A percentile compares a stretch with the other conserved stretches of the same genome.
phyloP scores from a whole-genome alignment of 345 rosid genomes.

The Eucalyptus sp. region DNA sequence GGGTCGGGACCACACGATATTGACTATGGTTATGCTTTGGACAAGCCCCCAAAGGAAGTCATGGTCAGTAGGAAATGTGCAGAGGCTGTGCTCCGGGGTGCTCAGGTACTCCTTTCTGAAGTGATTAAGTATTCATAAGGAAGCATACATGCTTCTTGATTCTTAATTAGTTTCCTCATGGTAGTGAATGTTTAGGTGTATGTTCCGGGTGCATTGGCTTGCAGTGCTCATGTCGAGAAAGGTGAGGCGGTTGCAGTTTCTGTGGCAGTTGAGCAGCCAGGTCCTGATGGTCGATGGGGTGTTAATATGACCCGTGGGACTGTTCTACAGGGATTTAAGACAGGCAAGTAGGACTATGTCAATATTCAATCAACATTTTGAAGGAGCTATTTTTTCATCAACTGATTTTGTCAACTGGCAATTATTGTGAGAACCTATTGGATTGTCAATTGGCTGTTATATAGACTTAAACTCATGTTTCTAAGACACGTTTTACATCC shows the following conservation, averaged over 20 bases:
- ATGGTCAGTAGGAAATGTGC: constrained; percentile 97
- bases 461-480: neutral
- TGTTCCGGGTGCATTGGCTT: constrained; percentile 96
- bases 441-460: neutral
- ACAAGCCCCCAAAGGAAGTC: constrained; percentile 69
- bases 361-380: neutral
- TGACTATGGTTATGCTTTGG: constrained; percentile 41
- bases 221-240: constrained; percentile 94
- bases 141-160: neutral
- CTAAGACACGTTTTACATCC: neutral
- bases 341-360: constrained; percentile 37
- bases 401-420: neutral
- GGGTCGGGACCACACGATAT: constrained; percentile 84
- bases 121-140: neutral
- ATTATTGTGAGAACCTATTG: neutral
- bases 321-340: constrained; percentile 63
- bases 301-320: constrained; percentile 84
- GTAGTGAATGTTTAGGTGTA: constrained; percentile 41
- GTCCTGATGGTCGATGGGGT: constrained; percentile 63
- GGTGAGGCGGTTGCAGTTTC: constrained; percentile 95
- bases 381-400: neutral
- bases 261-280: constrained; percentile 75
- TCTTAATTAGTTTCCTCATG: neutral
- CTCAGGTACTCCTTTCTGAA: constrained; percentile 39
- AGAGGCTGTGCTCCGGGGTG: constrained; percentile 98